Evolutionary conservation across 495 filamentous ascomycete genomes (phyloP).

Genomic region (Chaetomium tenue): DNA sequence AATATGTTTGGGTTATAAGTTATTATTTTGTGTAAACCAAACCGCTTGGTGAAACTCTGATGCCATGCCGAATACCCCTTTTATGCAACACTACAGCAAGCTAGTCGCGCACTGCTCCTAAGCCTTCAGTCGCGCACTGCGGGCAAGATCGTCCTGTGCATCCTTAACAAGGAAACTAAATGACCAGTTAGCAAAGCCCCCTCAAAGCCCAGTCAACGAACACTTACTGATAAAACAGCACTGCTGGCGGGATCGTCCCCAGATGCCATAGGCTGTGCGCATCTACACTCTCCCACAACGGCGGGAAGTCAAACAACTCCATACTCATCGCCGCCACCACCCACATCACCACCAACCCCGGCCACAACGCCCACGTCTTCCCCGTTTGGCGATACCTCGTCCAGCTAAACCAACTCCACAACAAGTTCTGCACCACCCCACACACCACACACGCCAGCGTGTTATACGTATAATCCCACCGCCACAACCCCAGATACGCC

Average conservation of each 20-base stretch:
- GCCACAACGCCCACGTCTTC: constrained; percentile 81
- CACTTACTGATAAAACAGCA: constrained; percentile 93
- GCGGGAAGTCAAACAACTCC: constrained; percentile 91
- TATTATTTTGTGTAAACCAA: neutral
- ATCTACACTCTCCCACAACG: constrained; percentile 77
- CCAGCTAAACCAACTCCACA: constrained; percentile 86
- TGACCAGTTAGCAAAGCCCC: neutral
- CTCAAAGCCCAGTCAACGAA: neutral
- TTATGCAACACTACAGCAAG: neutral
- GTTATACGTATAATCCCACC: constrained; percentile 96
- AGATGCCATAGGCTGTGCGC: constrained; percentile 97
- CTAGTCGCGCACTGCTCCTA: constrained; percentile 7
- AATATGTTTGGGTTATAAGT: neutral
- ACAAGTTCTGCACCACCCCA: constrained; percentile 72
- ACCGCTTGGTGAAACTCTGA: neutral
- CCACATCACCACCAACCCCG: constrained; percentile 90
- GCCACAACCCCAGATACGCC: constrained; percentile 76
- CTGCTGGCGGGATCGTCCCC: constrained; percentile 81
- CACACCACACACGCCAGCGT: constrained; percentile 90
- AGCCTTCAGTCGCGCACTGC: constrained; percentile 39
- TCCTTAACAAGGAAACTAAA: constrained; percentile 75
- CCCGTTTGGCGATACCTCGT: constrained; percentile 65
- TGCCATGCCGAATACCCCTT: neutral
- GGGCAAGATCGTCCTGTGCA: constrained; percentile 68
- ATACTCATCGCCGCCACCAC: constrained; percentile 90